Evolutionary conservation across 2,329 filamentous ascomycete genomes (phyloP).

Genomic region (Epichloe typhina): DNA sequence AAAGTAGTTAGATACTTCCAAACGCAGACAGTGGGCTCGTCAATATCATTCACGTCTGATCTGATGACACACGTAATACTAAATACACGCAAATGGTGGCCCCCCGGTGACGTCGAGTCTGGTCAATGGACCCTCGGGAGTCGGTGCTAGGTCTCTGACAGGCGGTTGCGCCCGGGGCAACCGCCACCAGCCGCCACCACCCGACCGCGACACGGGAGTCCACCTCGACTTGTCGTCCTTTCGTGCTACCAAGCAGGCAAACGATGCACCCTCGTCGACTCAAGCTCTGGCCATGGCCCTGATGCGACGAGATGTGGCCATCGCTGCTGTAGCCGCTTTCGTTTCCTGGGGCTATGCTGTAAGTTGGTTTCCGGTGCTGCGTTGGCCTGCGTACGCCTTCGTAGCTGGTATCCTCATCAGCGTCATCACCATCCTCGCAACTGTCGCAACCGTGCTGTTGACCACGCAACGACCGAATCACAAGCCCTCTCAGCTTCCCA

Average conservation of each 20-base stretch:
- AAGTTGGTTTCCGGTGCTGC: slow-evolving; percentile 69
- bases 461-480: slow-evolving; percentile 36
- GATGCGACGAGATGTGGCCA: slow-evolving; percentile 57
- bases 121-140: no score
- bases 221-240: not conserved
- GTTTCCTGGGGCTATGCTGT: slow-evolving; percentile 80
- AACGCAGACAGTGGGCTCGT: not conserved
- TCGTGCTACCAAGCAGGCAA: slow-evolving; percentile 4
- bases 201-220: not conserved
- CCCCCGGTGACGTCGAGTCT: not conserved
- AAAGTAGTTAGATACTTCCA: not conserved
- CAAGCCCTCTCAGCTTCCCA: slow-evolving; percentile 27
- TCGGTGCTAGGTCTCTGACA: no score
- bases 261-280: slow-evolving; percentile 19
- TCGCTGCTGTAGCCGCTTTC: slow-evolving; percentile 57
- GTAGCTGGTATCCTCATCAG: slow-evolving; percentile 51
- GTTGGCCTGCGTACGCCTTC: slow-evolving; percentile 79
- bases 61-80: no score
- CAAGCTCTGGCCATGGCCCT: slow-evolving; percentile 46
- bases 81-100: no score
- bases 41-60: not conserved
- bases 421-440: slow-evolving; percentile 35
- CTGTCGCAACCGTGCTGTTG: slow-evolving; percentile 43
- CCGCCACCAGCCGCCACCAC: not conserved
- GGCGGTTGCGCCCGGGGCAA: not conserved